Percentiles rank a stretch among this genome's conserved stretches.
Conservation (phyloP, 2,329 filamentous ascomycete genomes). For the Sporothrix protearum region DNA sequence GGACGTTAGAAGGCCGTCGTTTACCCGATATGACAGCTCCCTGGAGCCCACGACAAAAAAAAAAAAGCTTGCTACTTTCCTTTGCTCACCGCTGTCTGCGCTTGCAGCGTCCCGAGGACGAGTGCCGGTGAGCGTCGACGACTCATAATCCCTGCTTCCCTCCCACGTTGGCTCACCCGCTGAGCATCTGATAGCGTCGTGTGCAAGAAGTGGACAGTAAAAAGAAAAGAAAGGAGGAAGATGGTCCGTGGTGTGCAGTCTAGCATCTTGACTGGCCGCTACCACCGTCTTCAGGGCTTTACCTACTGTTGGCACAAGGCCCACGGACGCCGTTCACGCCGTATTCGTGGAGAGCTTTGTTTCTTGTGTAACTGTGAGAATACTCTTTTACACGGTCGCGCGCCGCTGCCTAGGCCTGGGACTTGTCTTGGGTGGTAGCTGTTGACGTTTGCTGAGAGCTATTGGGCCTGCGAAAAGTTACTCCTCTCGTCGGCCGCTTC, state of each 20-base stretch:
- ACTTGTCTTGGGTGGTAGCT: neutral
- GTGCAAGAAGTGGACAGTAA: neutral
- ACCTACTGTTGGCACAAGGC: neutral
- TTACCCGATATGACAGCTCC: neutral
- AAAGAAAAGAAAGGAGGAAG: neutral
- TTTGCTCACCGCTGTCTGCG: conserved; percentile 8
- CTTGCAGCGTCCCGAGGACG: neutral
- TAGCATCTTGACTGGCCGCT: neutral
- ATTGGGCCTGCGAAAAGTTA: neutral
- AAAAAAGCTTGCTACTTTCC: neutral
- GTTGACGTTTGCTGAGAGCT: neutral
- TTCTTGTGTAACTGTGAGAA: neutral
- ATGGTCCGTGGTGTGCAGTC: neutral
- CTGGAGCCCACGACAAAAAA: neutral
- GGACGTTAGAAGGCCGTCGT: neutral
- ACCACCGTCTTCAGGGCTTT: conserved; percentile 9
- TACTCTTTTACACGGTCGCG: neutral
- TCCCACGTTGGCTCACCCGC: neutral
- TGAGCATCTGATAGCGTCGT: neutral
- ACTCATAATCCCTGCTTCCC: neutral
- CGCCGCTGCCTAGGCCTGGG: neutral
- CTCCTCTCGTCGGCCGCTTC: neutral
- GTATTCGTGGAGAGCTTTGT: neutral
- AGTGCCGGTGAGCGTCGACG: conserved; percentile 12
- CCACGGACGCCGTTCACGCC: neutral